These are phyloP conservation scores for Cubamyces lactineus DNA, from an alignment of 768 basidiomycete species.

Conservation along the genomic window DNA sequence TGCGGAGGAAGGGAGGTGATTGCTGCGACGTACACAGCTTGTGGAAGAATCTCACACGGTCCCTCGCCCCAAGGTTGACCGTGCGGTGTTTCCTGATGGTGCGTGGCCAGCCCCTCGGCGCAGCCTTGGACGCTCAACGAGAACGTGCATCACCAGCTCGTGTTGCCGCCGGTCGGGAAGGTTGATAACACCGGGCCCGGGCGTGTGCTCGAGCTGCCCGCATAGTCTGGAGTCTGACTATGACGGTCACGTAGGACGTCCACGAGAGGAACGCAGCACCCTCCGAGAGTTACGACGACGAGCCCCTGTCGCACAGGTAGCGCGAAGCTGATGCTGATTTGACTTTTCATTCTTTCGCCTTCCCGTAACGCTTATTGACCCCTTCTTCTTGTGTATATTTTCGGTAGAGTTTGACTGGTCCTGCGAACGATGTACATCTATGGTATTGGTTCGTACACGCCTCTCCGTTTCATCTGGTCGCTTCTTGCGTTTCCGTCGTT, in stretches of 20 bases:
- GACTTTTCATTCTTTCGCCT: background rate
- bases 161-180: background rate
- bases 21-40: slow-evolving; percentile 10
- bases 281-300: background rate
- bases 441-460: background rate
- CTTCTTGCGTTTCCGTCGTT: background rate
- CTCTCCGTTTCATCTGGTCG: background rate
- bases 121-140: background rate
- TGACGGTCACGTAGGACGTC: background rate
- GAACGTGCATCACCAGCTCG: background rate
- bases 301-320: background rate
- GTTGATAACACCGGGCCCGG: background rate
- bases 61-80: background rate
- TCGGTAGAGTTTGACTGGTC: background rate
- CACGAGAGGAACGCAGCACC: background rate
- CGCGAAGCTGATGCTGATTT: background rate
- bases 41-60: background rate
- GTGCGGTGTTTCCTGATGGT: background rate
- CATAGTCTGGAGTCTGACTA: background rate
- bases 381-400: background rate
- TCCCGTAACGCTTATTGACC: too few relatives aligned
- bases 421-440: background rate
- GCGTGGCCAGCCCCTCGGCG: background rate
- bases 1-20: background rate
- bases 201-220: background rate